A percentile compares a stretch with the other conserved stretches of the same genome.
Conservation (phyloP, 1,139 yeast genomes). For the Yarrowia galli region DNA sequence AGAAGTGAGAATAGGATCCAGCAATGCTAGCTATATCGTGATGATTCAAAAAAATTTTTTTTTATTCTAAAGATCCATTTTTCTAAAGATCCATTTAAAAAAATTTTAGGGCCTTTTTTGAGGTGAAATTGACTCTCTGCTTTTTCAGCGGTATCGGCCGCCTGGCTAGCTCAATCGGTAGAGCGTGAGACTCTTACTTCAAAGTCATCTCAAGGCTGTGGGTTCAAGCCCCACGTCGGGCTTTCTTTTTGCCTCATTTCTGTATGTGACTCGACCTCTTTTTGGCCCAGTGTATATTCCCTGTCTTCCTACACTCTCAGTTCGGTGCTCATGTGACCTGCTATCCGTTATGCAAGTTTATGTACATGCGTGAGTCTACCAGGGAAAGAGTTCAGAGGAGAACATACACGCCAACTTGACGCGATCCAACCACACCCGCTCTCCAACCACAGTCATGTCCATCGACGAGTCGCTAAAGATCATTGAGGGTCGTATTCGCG, state of each 20-base stretch:
- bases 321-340: slow-evolving; percentile 10
- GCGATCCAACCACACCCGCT: slow-evolving; percentile 1
- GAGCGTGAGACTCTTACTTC: slow-evolving; percentile 33
- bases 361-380: not conserved
- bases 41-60: too few relatives aligned
- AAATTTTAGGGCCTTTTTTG: not conserved
- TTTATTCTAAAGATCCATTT: too few relatives aligned
- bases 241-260: slow-evolving; percentile 3
- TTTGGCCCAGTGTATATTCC: not conserved
- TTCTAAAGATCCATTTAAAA: too few relatives aligned
- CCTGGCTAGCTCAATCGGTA: slow-evolving; percentile 38
- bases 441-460: not conserved
- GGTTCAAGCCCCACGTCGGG: slow-evolving; percentile 38
- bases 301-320: not conserved
- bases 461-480: slow-evolving; percentile 5
- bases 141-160: not conserved
- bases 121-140: not conserved
- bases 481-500: slow-evolving; percentile 7
- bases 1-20: too few relatives aligned
- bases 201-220: slow-evolving; percentile 32
- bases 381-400: not conserved
- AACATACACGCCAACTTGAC: not conserved
- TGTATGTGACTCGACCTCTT: not conserved
- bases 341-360: slow-evolving; percentile 2
- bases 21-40: too few relatives aligned